These are phyloP conservation scores for Halteria grandinella DNA, from an alignment of 73 alveolate genomes.

Conservation along the genomic window DNA sequence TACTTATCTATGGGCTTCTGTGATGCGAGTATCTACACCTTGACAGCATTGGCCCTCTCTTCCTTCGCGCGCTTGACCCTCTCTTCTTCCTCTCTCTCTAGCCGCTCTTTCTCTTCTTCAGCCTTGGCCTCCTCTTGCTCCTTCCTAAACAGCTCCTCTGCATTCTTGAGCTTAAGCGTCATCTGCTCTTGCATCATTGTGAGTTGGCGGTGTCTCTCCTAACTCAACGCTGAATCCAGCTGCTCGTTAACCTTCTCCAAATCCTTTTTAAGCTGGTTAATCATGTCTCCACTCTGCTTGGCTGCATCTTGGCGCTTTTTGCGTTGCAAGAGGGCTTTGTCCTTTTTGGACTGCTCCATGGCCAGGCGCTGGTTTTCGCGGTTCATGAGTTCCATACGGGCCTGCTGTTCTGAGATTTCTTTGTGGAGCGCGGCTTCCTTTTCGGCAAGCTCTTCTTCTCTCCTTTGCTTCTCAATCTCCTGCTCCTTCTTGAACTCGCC, in stretches of 20 bases:
- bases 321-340: slow-evolving; percentile 16
- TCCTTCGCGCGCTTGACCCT: slow-evolving; percentile 6
- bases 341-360: slow-evolving; percentile 11
- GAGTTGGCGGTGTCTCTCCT: slow-evolving; percentile 53
- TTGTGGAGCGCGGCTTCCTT: background rate
- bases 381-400: slow-evolving; percentile 24
- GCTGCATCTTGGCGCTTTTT: slow-evolving; percentile 15
- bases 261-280: slow-evolving; percentile 53
- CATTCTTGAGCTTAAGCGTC: slow-evolving; percentile 11
- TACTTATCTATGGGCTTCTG: slow-evolving; percentile 2
- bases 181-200: slow-evolving; percentile 46
- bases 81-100: slow-evolving; percentile 42
- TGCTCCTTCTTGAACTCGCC: slow-evolving; percentile 39
- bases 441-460: slow-evolving; percentile 26
- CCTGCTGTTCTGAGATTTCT: slow-evolving; percentile 15
- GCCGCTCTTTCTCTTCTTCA: background rate
- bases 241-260: slow-evolving; percentile 45
- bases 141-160: slow-evolving; percentile 11
- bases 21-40: background rate
- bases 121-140: slow-evolving; percentile 4
- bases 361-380: slow-evolving; percentile 16
- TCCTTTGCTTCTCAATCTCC: slow-evolving; percentile 49
- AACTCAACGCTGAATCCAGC: slow-evolving; percentile 37
- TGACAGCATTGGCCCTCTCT: background rate
- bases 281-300: slow-evolving; percentile 36